Evolutionary conservation across 495 filamentous ascomycete species (phyloP), one percentile per base, ranked within the genome.

Genomic region (Pyrenula aspistea): DNA sequence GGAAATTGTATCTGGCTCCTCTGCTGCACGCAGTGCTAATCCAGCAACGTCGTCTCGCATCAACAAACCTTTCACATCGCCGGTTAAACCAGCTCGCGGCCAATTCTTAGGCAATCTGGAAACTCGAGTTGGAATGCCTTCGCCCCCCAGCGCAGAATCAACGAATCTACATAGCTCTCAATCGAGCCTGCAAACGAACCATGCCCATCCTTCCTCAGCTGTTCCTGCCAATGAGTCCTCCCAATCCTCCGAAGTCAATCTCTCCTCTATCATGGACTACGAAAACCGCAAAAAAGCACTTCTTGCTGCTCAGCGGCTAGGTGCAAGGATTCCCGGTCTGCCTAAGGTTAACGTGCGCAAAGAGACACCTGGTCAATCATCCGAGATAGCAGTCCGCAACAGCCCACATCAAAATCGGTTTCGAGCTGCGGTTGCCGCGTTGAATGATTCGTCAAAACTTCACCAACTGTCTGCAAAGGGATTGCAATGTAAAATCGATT

Each of bases 341-440:
- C 31, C 31, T 42, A 52, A 52, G 19, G 10, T 52, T 10, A 52
- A 20, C 10, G 4, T 21, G 19, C n/a, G 50, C 19, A 10, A 52
- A 20, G 19, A 21, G 4, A 8, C 10, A 8, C 8, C 50, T 21
- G 50, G 50, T 10, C 50, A 52, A 24, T 4, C 22, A 52, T 10
- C 50, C 10, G 19, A 20, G 50, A 8, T 20, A 52, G 50, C 8
- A 52, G 10, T 10, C n/a, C 8, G 22, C 10, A 20, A 52, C 8
- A 52, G 50, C 50, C 50, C 50, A 20, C 50, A 52, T 52, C 50
- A 52, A 24, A 52, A 52, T 19, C 50, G 50, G 8, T 52, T 21
- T 24, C 8, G 22, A 52, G 50, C 50, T 24, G 50, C 50, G 8
- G 22, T 21, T 10, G 50, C 50, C 20, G 19, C 20, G 22, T 19